A percentile compares a stretch with the other conserved stretches of the same genome.
Evolutionary conservation across 345 rosid genomes (phyloP).

Genomic region (Eucalyptus melliodora): DNA sequence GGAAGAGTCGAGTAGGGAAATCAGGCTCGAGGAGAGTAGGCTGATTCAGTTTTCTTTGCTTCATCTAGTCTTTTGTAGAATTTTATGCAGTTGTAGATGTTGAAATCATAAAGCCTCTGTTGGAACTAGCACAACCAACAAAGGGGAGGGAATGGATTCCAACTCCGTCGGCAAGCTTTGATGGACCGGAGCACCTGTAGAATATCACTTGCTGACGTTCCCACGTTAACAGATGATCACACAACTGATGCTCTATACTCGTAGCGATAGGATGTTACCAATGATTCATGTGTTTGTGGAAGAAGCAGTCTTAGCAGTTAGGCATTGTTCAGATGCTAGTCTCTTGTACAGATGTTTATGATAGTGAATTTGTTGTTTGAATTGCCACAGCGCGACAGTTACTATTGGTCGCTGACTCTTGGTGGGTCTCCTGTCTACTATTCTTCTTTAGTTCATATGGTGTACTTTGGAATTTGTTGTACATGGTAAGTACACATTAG

Average conservation of each 20-base stretch:
- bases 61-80: neutral
- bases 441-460: neutral
- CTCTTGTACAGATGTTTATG: neutral
- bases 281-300: neutral
- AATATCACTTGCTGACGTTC: neutral
- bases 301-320: neutral
- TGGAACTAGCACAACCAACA: neutral
- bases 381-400: neutral
- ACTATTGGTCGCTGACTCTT: neutral
- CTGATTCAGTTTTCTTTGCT: neutral
- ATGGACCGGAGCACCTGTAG: neutral
- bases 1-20: conserved; percentile 3
- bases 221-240: neutral
- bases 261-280: neutral
- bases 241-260: neutral
- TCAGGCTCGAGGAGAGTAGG: neutral
- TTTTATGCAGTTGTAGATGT: neutral
- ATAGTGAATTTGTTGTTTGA: neutral
- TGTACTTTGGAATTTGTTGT: neutral
- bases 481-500: neutral
- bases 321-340: neutral
- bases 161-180: neutral
- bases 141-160: neutral
- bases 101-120: neutral
- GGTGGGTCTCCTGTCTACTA: neutral